Base-by-base conservation (phyloP, 1,284 basidiomycete genomes). In the Malassezia arunalokei region DNA sequence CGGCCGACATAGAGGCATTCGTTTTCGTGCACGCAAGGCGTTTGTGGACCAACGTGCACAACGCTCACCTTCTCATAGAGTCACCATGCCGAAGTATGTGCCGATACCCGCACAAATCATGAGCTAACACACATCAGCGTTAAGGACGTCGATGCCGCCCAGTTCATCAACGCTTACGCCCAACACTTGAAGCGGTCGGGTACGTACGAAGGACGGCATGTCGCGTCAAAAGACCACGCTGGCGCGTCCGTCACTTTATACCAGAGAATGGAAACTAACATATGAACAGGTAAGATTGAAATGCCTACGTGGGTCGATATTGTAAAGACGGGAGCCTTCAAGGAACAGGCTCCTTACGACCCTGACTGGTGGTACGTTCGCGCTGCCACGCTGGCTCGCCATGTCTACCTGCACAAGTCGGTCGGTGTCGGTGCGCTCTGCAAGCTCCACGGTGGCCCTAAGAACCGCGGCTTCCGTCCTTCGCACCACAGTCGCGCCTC, bases 321-420 rank as follows among this genome's bases (percentile, higher is more conserved):
- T 71, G 92, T 98, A 77, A 99, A 99, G 82, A 99, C 92, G 57
- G 94, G 89, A 75, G 78, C 86, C 60, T 92, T 81, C 82, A 98
- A 96, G 79, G 92, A 99, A 79, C 87, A 92, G 63, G 91, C 91
- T 50, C 92, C 92, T 54, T 96, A 96, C 79, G 90, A 98, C 78
- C 87, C 88, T 48, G 94, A 98, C 78, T 99, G 92, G 92, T 99
- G 84, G 82, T 98, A 98, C 79, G 81, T 94, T 74, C 89, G 92
- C 71, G 87, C 72, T 91, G 92, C 92, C 74, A 88, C 92, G 60
- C 79, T 99, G 65, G 92, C 94, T 76, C 86, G 94, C 74, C 92
- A 98, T 83, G 91, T 98, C 78, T 98, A 99, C 83, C 85, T 99
- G 75, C 88, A 92, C 78, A 96, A 96, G 81, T 85, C 90, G 75